Evolutionary conservation across 2,329 filamentous ascomycete species (phyloP).

Genomic region (Neopestalotiopsis sp.): DNA sequence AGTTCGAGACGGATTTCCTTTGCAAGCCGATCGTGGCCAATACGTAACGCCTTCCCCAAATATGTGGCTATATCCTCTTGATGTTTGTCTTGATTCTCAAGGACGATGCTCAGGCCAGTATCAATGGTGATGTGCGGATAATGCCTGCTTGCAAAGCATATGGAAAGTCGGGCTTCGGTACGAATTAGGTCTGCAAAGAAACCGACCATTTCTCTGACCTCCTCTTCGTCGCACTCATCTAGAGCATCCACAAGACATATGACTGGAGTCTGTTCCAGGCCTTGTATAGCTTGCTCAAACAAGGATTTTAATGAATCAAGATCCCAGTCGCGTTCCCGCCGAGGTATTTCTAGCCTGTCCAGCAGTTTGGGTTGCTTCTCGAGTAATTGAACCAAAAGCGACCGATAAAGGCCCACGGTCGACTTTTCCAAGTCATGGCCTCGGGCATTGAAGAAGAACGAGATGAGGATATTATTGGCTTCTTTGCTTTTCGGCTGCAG

Average conservation of each 20-base stretch:
- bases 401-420: slow-evolving; percentile 50
- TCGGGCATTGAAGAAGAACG: slow-evolving; percentile 56
- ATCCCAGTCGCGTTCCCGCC: neutral
- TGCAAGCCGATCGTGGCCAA: slow-evolving; percentile 21
- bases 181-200: slow-evolving; percentile 18
- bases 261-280: slow-evolving; percentile 12
- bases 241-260: slow-evolving; percentile 28
- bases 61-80: slow-evolving; percentile 32
- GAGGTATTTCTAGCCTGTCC: slow-evolving; percentile 29
- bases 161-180: slow-evolving; percentile 40
- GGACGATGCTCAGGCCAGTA: slow-evolving; percentile 26
- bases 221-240: slow-evolving; percentile 26
- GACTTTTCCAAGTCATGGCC: slow-evolving; percentile 48
- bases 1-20: slow-evolving; percentile 32
- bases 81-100: slow-evolving; percentile 35
- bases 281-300: slow-evolving; percentile 16
- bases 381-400: slow-evolving; percentile 51
- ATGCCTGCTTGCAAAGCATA: slow-evolving; percentile 39
- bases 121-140: slow-evolving; percentile 47
- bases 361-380: slow-evolving; percentile 35
- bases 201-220: slow-evolving; percentile 25
- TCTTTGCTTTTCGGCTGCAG: slow-evolving; percentile 16
- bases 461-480: slow-evolving; percentile 35
- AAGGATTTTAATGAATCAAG: slow-evolving; percentile 18
- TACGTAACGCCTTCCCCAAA: slow-evolving; percentile 33